These are phyloP conservation scores for Alternaria sp. DNA, from an alignment of 2,329 filamentous ascomycete genomes.

Conservation along the genomic window DNA sequence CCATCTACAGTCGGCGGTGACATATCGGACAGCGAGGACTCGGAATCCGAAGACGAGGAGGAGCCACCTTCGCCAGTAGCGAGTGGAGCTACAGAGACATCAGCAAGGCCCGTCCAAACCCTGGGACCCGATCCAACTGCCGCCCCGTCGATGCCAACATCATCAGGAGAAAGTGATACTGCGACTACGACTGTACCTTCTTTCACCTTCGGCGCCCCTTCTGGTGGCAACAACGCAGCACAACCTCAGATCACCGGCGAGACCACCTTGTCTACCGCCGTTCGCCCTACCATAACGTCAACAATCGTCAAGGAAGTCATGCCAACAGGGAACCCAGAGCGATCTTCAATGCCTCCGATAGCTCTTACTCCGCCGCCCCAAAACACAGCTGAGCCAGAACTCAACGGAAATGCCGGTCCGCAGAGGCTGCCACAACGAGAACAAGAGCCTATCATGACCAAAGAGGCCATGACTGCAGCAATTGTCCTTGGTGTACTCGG, in stretches of 20 bases:
- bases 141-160: not conserved
- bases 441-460: conserved; percentile 29
- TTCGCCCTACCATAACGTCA: conserved; percentile 3
- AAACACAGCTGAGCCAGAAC: not conserved
- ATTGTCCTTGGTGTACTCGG: conserved; percentile 42
- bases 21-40: conserved; percentile 6
- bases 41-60: conserved; percentile 21
- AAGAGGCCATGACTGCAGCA: conserved; percentile 39
- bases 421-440: not conserved
- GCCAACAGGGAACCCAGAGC: not conserved
- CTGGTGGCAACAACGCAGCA: conserved; percentile 5
- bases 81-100: conserved; percentile 1
- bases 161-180: not conserved
- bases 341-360: not conserved
- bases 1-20: conserved; percentile 6
- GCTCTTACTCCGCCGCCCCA: not conserved
- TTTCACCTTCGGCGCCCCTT: conserved; percentile 8
- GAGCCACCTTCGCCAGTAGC: conserved; percentile 14
- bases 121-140: conserved; percentile 1
- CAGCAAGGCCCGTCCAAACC: not conserved
- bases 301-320: conserved; percentile 1
- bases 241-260: conserved; percentile 14
- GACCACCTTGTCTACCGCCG: not conserved
- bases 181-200: conserved; percentile 1
- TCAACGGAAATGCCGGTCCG: not conserved